Evolutionary conservation across 805 yeast genomes (phyloP), one percentile per base, ranked within the genome.

Genomic region (Ogataea pignaliae): DNA sequence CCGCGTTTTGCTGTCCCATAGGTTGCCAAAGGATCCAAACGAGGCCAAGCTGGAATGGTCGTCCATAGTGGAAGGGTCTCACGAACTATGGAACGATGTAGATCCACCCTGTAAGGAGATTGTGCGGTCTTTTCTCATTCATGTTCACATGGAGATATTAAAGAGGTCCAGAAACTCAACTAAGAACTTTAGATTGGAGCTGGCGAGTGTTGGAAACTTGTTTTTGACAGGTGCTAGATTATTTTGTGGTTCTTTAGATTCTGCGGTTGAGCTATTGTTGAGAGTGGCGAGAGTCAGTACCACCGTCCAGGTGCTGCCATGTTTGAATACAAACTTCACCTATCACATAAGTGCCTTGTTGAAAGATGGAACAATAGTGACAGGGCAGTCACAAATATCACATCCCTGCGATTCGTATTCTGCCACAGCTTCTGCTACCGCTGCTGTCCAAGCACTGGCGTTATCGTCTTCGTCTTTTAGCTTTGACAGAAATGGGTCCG

Each of bases 351-450:
- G 91, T 40, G 97, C 96, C 0, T 53, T 75, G 28, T 68, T 90
- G 36, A 66, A 68, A 30, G 77, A 87, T 61, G 96, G 95, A 2
- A 69, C 75, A 3, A 70, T 84, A 2, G 82, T 90, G 31, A 84
- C 90, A 0, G 98, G 98, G 11, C 98, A 90, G 61, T 83, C 91
- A 3, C 96, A 89, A 58, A 90, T 90, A 10, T 88, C 96, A 1
- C 98, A 90, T 64, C 98, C 98, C 3, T 21, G 7, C 7, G 26
- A 21, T 5, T 21, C 26, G 26, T 21, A 21, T 21, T 48, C 56
- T n/a, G 13, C 31, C 29, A 4, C 35, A 3, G 26, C 26, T 21
- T 4, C 26, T 21, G 26, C 26, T 21, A 7, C 26, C 7, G 26
- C 26, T 21, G 26, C 7, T 21, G 7, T 7, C 26, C 26, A 21